Evolutionary conservation across 2,329 filamentous ascomycete species (phyloP), one percentile per base, ranked within the genome.

Genomic region (Cordyceps fumosorosea): DNA sequence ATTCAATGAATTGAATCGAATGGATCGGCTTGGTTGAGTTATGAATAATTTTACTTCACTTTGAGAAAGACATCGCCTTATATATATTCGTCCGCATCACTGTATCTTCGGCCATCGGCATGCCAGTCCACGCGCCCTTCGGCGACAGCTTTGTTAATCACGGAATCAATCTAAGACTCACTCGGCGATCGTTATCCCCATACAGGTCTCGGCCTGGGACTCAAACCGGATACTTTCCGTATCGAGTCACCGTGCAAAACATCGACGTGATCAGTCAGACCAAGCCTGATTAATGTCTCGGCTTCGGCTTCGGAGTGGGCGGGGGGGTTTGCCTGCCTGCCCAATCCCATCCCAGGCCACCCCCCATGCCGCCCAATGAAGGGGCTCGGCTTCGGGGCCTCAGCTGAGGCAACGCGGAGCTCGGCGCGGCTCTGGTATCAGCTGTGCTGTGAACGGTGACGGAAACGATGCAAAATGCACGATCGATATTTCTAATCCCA

Each of bases 291-390:
- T 16, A 14, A 24, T 24, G 7, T 34, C 12, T 60, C 57, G 57
- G 57, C 57, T 45, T 60, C 57, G 57, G 57, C 57, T 53, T 60
- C 57, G 57, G 57, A 60, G 24, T 60, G 14, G 14, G 57, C 45
- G 57, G 57, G 57, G 47, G 29, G 29, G 29, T 7, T 29, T 6
- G 29, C 29, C 12, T 4, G 18, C 42, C 40, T 44, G 11, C 34
- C 20, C 20, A 22, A 48, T 42, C 44, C n/a, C 47, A 57, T 48
- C 24, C 14, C 18, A 44, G 14, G 18, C 16, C 40, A 12, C 18
- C 40, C 18, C 40, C 5, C 11, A 2, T 16, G 16, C 40, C 6
- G 16, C 40, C 40, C 3, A 8, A 5, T 18, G 18, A 44, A 50
- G n/a, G 29, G 5, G 48, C 50, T 47, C 57, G 24, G 34, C 20